These are phyloP conservation scores for Mucor ambiguus DNA, from an alignment of 371 early-diverging fungal genomes.

Conservation along the genomic window DNA sequence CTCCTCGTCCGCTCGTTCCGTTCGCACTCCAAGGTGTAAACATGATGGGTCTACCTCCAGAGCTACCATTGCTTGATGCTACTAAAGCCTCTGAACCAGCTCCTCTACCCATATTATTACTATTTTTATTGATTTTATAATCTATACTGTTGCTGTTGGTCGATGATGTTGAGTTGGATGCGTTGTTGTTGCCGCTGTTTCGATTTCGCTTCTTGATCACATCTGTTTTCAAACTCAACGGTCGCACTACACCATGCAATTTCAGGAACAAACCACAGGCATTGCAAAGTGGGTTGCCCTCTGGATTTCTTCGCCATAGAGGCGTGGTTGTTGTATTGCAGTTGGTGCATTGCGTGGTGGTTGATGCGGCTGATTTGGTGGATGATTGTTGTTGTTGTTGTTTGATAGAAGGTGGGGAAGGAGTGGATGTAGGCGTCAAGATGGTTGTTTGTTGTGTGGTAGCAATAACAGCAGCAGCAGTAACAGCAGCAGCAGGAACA, in stretches of 20 bases:
- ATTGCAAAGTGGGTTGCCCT: slow-evolving; percentile 33
- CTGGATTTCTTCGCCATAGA: slow-evolving; percentile 35
- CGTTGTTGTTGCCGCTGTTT: background rate
- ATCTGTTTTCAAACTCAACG: slow-evolving; percentile 35
- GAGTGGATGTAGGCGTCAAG: background rate
- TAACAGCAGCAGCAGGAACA: too few species aligned
- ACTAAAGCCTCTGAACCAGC: background rate
- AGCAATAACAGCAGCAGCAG: background rate
- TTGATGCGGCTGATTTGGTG: background rate
- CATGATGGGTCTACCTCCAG: slow-evolving; percentile 16
- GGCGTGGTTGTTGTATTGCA: slow-evolving; percentile 34
- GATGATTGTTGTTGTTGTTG: background rate
- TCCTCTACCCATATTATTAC: slow-evolving; percentile 8
- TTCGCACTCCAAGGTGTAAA: slow-evolving; percentile 7
- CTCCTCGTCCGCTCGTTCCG: background rate
- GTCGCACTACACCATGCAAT: slow-evolving; percentile 31
- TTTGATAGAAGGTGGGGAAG: background rate
- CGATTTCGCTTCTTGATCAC: slow-evolving; percentile 35
- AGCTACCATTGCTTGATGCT: slow-evolving; percentile 8
- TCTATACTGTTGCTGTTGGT: background rate
- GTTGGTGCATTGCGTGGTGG: slow-evolving; percentile 30
- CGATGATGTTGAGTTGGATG: background rate
- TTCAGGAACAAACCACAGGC: slow-evolving; percentile 36
- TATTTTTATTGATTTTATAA: background rate
- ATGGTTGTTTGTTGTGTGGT: background rate